Conservation (phyloP, 768 basidiomycete species). For the Glaciozyma antarctica region DNA sequence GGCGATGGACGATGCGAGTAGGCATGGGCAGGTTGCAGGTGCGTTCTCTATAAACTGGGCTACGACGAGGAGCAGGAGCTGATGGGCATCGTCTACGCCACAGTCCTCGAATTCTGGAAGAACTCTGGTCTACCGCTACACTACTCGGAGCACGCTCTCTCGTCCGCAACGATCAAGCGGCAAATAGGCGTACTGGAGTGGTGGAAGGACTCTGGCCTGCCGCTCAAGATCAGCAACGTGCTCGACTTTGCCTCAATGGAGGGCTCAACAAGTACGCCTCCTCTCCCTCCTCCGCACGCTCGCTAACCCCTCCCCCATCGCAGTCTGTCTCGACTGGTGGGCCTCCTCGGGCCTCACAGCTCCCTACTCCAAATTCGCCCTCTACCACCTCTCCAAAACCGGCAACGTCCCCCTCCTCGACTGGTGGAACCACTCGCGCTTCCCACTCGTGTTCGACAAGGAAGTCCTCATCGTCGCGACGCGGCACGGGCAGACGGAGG, state of each 20-base stretch:
- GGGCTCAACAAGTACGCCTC: constrained; percentile 48
- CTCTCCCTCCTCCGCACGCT: background rate
- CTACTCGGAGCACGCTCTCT: constrained; percentile 70
- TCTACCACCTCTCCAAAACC: constrained; percentile 68
- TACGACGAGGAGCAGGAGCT: background rate
- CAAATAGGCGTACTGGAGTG: constrained; percentile 68
- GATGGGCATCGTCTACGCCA: background rate
- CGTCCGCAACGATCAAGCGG: constrained; percentile 67
- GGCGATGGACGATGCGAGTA: constrained; percentile 68
- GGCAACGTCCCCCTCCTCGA: constrained; percentile 69
- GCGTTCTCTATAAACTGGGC: background rate
- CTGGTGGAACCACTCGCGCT: constrained; percentile 61
- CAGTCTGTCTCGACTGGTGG: constrained; percentile 73
- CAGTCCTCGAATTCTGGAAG: constrained; percentile 75
- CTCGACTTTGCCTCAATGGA: constrained; percentile 78
- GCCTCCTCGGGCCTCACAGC: constrained; percentile 63
- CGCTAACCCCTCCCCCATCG: background rate
- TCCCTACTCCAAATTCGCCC: constrained; percentile 58
- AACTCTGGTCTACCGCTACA: constrained; percentile 51
- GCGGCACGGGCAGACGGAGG: constrained; percentile 66
- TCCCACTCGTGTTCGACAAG: constrained; percentile 68
- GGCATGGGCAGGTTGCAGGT: constrained; percentile 59
- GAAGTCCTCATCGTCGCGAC: constrained; percentile 73
- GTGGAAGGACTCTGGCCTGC: constrained; percentile 58
- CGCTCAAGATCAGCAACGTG: constrained; percentile 69